phyloP scores from a whole-genome alignment of 2,329 filamentous ascomycete genomes.

The Dactylellina leptospora region DNA sequence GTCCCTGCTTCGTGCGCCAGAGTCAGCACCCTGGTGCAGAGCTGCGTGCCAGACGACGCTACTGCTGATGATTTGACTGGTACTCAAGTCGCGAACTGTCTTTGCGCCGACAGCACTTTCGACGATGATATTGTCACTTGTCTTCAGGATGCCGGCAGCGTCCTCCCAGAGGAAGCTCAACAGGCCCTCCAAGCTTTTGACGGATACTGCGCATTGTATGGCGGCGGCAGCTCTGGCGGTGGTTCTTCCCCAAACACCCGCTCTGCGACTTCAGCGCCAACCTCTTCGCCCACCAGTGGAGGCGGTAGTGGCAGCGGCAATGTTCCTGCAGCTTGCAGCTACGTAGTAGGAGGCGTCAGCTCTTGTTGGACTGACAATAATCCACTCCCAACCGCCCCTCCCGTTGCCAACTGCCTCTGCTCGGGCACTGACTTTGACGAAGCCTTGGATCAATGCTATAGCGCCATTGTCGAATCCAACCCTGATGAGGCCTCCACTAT shows the following conservation, averaged over 20 bases:
- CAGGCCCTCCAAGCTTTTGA: constrained; percentile 5
- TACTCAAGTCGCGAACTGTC: constrained; percentile 2
- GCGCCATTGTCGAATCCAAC: constrained; percentile 1
- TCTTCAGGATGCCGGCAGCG: not conserved
- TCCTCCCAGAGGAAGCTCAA: not conserved
- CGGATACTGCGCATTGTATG: constrained; percentile 9
- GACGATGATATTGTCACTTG: constrained; percentile 11
- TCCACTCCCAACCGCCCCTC: constrained; percentile 8
- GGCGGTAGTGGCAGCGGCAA: not conserved
- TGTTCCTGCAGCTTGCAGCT: constrained; percentile 9
- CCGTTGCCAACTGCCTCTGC: constrained; percentile 31
- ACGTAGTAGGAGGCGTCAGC: not conserved
- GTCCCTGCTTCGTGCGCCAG: constrained; percentile 10
- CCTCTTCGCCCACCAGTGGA: not conserved
- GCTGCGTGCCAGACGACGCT: constrained; percentile 10
- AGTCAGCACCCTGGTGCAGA: not conserved
- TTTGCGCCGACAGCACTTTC: constrained; percentile 18
- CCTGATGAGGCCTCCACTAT: constrained; percentile 11
- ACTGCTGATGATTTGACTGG: not conserved
- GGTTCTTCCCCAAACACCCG: no score
- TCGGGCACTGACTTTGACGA: constrained; percentile 20
- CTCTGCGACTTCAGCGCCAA: not conserved
- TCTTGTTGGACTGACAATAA: constrained; percentile 23
- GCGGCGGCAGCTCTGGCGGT: not conserved
- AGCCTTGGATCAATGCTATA: constrained; percentile 23